phyloP scores from a whole-genome alignment of 257 asterid species.

The Salvia hispanica region DNA sequence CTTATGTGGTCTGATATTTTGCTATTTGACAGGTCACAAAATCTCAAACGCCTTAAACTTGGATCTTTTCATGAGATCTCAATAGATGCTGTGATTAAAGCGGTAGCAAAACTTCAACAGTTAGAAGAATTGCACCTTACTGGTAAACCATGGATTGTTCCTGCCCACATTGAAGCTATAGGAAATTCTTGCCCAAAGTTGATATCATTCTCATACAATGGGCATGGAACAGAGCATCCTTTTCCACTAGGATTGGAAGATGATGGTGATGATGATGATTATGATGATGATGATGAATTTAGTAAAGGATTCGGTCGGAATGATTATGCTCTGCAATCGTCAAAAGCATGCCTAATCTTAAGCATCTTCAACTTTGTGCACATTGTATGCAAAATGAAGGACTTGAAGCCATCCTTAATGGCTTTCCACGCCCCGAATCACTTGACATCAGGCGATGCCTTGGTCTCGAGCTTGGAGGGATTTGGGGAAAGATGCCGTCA shows the following conservation, averaged over 20 bases:
- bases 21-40: conserved; percentile 43
- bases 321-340: conserved; percentile 46
- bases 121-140: conserved; percentile 59
- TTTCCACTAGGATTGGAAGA: background rate
- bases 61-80: conserved; percentile 26
- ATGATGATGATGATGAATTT: background rate
- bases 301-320: background rate
- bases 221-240: background rate
- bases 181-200: conserved; percentile 45
- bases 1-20: background rate
- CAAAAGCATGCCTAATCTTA: conserved; percentile 47
- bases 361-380: conserved; percentile 41
- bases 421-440: conserved; percentile 54
- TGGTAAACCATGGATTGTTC: background rate
- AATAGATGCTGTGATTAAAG: conserved; percentile 29
- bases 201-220: conserved; percentile 31
- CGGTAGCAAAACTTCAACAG: conserved; percentile 39
- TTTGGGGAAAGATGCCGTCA: conserved; percentile 37
- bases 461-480: conserved; percentile 38
- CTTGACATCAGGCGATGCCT: conserved; percentile 50
- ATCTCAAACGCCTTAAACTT: conserved; percentile 47
- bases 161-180: conserved; percentile 30
- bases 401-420: conserved; percentile 47
- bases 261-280: background rate
- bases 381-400: conserved; percentile 37